Evolutionary conservation across 83 land plant genomes (phyloP).

Genomic region (Picea mariana): DNA sequence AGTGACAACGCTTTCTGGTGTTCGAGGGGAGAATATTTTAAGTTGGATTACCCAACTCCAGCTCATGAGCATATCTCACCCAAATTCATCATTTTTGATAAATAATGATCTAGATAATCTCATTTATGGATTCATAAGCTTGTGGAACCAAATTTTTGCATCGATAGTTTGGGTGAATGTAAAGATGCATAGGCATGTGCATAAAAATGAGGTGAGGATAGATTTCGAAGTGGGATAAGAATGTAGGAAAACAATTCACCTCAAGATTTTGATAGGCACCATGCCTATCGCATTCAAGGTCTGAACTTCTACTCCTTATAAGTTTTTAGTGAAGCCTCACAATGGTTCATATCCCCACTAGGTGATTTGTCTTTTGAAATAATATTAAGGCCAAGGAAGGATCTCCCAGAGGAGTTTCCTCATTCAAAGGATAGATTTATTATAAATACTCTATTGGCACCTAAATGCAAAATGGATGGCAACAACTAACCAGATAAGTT

Average conservation of each 20-base stretch:
- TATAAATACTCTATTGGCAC: constrained; percentile 35
- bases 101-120: not conserved
- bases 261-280: constrained; percentile 44
- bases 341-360: constrained; percentile 52
- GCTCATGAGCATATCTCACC: not conserved
- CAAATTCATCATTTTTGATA: not conserved
- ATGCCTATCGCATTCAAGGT: not conserved
- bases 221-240: constrained; percentile 43
- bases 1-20: too few species aligned
- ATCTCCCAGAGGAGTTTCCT: constrained; percentile 55
- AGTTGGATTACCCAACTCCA: too few species aligned
- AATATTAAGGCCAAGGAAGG: constrained; percentile 52
- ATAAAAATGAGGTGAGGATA: constrained; percentile 52
- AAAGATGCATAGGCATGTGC: constrained; percentile 44
- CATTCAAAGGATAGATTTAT: constrained; percentile 54
- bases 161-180: not conserved
- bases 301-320: constrained; percentile 33
- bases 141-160: not conserved
- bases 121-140: not conserved
- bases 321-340: constrained; percentile 68
- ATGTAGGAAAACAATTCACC: constrained; percentile 46
- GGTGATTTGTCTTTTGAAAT: constrained; percentile 45
- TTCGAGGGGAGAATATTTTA: not conserved
- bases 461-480: constrained; percentile 11
- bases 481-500: constrained; percentile 15